Evolutionary conservation across 305 asterid genomes (phyloP).

Genomic region (Fraxinus nigra): DNA sequence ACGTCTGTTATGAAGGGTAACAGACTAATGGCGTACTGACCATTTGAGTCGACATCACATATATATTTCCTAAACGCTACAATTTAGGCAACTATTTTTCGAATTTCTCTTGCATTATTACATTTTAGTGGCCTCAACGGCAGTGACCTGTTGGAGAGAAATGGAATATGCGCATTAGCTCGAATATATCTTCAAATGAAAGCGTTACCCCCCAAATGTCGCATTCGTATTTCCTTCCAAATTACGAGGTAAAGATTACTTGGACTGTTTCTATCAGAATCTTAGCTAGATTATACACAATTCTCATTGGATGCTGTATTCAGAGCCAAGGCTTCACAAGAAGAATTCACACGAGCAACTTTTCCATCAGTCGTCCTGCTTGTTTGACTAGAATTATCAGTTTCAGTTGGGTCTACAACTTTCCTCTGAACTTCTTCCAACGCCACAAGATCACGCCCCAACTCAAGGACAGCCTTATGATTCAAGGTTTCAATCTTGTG

Average conservation of each 20-base stretch:
- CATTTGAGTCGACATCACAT: background rate
- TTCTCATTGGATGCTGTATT: conserved; percentile 12
- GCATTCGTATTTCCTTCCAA: background rate
- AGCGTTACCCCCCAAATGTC: background rate
- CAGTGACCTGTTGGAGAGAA: conserved; percentile 9
- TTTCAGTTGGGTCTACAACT: conserved; percentile 1
- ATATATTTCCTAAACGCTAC: conserved; percentile 31
- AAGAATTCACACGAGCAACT: conserved; percentile 23
- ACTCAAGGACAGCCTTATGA: conserved; percentile 1
- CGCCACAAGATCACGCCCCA: conserved; percentile 13
- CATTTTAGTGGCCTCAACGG: background rate
- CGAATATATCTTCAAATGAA: background rate
- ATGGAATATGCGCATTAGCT: background rate
- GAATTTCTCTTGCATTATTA: background rate
- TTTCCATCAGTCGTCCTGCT: conserved; percentile 16
- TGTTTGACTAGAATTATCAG: conserved; percentile 14
- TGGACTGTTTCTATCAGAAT: conserved; percentile 13
- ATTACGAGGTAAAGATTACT: background rate
- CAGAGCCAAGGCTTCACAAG: conserved; percentile 20
- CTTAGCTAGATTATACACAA: conserved; percentile 2
- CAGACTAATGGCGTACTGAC: background rate
- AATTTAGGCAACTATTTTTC: conserved; percentile 3
- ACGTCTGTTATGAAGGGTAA: conserved; percentile 18
- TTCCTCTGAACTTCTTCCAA: background rate
- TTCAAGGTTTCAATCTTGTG: conserved; percentile 11